Percentiles rank a stretch among this genome's conserved stretches.
phyloP scores from a whole-genome alignment of 805 yeast species.

The Ogataea polymorpha region DNA sequence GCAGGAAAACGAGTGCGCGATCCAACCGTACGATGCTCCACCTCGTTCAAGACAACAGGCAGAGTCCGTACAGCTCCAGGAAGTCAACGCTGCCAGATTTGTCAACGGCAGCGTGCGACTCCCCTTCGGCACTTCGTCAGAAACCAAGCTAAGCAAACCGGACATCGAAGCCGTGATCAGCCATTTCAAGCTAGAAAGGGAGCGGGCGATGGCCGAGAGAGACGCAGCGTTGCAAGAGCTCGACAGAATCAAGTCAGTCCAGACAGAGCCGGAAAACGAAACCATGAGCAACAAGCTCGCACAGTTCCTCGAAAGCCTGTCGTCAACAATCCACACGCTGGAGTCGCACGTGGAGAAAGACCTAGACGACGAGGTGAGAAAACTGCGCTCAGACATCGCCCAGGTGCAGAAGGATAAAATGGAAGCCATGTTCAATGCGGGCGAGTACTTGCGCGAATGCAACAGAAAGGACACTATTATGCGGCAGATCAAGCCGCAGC shows the following conservation, averaged over 20 bases:
- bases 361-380: background rate
- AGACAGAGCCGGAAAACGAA: background rate
- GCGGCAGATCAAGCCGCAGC: conserved; percentile 6
- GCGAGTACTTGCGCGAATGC: background rate
- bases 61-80: background rate
- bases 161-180: background rate
- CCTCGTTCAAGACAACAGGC: no score
- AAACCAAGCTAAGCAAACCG: background rate
- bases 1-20: no score
- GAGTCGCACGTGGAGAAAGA: background rate
- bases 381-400: background rate
- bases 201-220: background rate
- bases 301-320: background rate
- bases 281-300: background rate
- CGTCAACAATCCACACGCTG: background rate
- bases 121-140: no score
- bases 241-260: background rate
- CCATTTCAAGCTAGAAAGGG: background rate
- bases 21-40: no score
- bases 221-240: conserved; percentile 2
- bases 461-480: background rate
- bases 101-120: background rate
- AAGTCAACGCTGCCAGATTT: background rate
- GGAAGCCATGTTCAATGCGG: background rate
- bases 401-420: background rate